A percentile compares a stretch with the other conserved stretches of the same genome.
phyloP scores from a whole-genome alignment of 108 stramenopile genomes.

The Skeletonema tropicum region DNA sequence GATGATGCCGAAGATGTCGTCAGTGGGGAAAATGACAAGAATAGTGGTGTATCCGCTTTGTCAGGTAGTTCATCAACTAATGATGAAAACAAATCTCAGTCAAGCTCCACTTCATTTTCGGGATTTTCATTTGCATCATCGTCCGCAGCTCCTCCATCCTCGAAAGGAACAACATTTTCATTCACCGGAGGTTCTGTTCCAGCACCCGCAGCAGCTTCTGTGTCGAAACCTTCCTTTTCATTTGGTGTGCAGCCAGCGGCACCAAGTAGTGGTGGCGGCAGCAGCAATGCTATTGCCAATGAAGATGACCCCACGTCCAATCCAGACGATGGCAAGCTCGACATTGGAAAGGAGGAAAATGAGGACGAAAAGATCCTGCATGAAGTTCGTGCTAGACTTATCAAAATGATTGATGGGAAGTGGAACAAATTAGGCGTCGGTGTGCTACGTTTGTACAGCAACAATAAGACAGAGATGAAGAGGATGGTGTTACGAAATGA shows the following conservation, averaged over 20 bases:
- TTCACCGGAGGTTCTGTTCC: slow-evolving; percentile 10
- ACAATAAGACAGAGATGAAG: slow-evolving; percentile 36
- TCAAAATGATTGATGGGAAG: slow-evolving; percentile 11
- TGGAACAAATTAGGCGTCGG: slow-evolving; percentile 45
- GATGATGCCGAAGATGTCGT: neutral
- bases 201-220: neutral
- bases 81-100: neutral
- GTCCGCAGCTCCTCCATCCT: slow-evolving; percentile 3
- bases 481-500: slow-evolving; percentile 44
- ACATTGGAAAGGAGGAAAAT: slow-evolving; percentile 38
- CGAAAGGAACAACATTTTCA: slow-evolving; percentile 5
- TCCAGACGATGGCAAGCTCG: slow-evolving; percentile 46
- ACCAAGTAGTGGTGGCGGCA: neutral
- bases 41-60: neutral
- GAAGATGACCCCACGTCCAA: slow-evolving; percentile 50
- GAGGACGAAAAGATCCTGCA: slow-evolving; percentile 30
- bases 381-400: slow-evolving; percentile 41
- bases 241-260: slow-evolving; percentile 35
- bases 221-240: slow-evolving; percentile 9
- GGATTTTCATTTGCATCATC: slow-evolving; percentile 1
- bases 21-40: neutral
- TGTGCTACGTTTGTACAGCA: slow-evolving; percentile 33
- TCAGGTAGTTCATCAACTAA: neutral
- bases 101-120: neutral
- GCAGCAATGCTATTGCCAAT: neutral